Conservation (phyloP, 2,329 filamentous ascomycete genomes). For the Colletotrichum camelliae region DNA sequence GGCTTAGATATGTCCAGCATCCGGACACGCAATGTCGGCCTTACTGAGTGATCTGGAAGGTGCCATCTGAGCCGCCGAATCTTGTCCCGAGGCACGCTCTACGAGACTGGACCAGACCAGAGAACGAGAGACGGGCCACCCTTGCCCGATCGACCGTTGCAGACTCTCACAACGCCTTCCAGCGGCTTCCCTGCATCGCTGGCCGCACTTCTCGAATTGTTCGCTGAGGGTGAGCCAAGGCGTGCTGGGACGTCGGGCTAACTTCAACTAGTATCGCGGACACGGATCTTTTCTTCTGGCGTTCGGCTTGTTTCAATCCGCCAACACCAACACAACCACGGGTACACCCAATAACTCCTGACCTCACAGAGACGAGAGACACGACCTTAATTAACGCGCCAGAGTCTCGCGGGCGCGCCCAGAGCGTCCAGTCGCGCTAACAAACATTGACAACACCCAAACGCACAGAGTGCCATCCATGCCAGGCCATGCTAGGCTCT, state of each 20-base stretch:
- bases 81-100: neutral
- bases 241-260: neutral
- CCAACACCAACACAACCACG: neutral
- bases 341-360: neutral
- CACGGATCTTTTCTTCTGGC: constrained; percentile 6
- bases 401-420: neutral
- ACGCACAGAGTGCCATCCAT: neutral
- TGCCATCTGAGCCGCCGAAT: neutral
- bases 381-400: neutral
- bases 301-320: constrained; percentile 6
- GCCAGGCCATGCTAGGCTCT: neutral
- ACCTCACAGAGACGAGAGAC: neutral
- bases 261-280: neutral
- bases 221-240: neutral
- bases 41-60: neutral
- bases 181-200: constrained; percentile 7
- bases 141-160: neutral
- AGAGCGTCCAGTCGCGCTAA: neutral
- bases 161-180: neutral
- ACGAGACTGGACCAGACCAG: neutral
- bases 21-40: neutral
- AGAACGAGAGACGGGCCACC: neutral
- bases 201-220: constrained; percentile 14
- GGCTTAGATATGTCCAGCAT: neutral
- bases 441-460: neutral